Base-by-base conservation (phyloP, 345 rosid species). In the Erodium maritimum region DNA sequence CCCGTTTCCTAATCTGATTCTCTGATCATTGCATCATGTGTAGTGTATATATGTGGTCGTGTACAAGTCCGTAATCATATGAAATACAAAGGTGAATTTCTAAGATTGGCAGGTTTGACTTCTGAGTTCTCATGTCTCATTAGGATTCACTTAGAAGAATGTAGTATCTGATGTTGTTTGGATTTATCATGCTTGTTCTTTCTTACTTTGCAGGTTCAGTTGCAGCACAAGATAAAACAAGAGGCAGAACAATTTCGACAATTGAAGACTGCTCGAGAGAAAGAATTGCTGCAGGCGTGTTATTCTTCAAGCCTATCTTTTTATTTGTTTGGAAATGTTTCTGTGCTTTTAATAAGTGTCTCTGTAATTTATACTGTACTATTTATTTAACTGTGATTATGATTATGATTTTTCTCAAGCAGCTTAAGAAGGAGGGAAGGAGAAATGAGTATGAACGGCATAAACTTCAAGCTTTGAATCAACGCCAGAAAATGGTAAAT, bases 161-260 rank as follows among this genome's bases (percentile, higher is more conserved):
- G 48, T 42, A 42, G 48, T 42, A 42, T 0, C 48, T 42, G 48
- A 42, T 42, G 48, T 42, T 42, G 17, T 42, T 42, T 10, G 48
- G 48, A 42, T 42, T 2, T 42, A 42, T 42, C 48, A 3, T 42
- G 17, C 48, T 10, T 42, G 48, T 42, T 42, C 48, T 42, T 7
- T 52, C 23, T 21, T 56, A 9, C 60, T 23, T 56, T 66, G 18
- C 25, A 87, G 95, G 91, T 87, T 77, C 91, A 87, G 63, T 69
- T 87, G 73, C 95, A 84, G 65, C 85, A 82, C 29, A 84, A 78
- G 69, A 84, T 84, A 71, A 84, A 84, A 73, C 89, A 82, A 63
- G 95, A 87, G 72, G 79, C 89, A 17, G 95, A 87, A 65, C 95
- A 84, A 65, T 84, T 87, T 76, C 85, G 95, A 18, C 89, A 80